Conservation (phyloP, 2,329 filamentous ascomycete genomes). For the Pezicula carpinea region DNA sequence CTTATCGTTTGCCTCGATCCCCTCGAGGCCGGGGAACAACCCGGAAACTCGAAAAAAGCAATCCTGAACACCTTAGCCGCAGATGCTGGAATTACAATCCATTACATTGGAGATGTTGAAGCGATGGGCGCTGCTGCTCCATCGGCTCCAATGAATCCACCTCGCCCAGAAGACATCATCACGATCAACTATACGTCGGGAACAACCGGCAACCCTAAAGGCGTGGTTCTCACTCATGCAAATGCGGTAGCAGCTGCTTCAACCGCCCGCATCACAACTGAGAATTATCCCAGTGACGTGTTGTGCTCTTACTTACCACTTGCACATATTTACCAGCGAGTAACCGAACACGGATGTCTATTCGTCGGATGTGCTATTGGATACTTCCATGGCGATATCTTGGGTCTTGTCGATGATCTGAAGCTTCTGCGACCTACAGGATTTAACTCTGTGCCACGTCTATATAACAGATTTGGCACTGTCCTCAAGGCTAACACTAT, state of each 20-base stretch:
- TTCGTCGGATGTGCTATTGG: slow-evolving; percentile 72
- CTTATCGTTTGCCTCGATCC: slow-evolving; percentile 83
- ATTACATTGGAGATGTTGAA: slow-evolving; percentile 78
- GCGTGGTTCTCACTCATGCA: slow-evolving; percentile 75
- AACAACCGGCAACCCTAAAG: slow-evolving; percentile 78
- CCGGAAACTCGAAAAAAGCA: slow-evolving; percentile 72
- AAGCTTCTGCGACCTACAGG: slow-evolving; percentile 78
- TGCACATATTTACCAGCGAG: slow-evolving; percentile 88
- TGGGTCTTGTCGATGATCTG: slow-evolving; percentile 83
- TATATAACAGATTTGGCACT: slow-evolving; percentile 86
- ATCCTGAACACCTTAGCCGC: slow-evolving; percentile 72
- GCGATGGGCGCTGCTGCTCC: slow-evolving; percentile 63
- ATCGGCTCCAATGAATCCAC: slow-evolving; percentile 66
- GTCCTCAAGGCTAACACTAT: slow-evolving; percentile 77
- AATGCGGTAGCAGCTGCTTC: slow-evolving; percentile 73
- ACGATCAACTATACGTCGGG: slow-evolving; percentile 92
- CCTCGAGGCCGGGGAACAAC: slow-evolving; percentile 72
- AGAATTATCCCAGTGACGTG: slow-evolving; percentile 50
- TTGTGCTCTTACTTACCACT: slow-evolving; percentile 85
- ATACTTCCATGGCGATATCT: slow-evolving; percentile 90
- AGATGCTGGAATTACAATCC: slow-evolving; percentile 71
- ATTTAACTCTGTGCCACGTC: slow-evolving; percentile 83
- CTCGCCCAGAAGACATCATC: slow-evolving; percentile 68
- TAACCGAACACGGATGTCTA: slow-evolving; percentile 73
- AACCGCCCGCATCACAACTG: slow-evolving; percentile 49